Evolutionary conservation across 257 asterid genomes (phyloP).

Genomic region (Cynanchum wilfordii): DNA sequence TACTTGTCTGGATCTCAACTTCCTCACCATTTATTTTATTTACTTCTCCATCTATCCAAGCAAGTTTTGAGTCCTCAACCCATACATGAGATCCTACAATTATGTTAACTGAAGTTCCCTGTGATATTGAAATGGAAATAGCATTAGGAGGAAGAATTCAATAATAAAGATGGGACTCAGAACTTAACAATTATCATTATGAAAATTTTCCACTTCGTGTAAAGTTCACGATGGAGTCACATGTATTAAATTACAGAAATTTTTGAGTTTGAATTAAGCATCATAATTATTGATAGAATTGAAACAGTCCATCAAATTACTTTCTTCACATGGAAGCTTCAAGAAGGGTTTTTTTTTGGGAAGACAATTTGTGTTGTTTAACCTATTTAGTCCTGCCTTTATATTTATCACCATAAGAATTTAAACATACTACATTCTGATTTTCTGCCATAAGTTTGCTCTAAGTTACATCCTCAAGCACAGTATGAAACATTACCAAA

Average conservation of each 20-base stretch:
- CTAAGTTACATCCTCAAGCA: not conserved
- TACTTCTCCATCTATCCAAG: constrained; percentile 89
- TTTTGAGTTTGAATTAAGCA: not conserved
- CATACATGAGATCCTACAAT: constrained; percentile 93
- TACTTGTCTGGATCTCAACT: constrained; percentile 61
- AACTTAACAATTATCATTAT: not conserved
- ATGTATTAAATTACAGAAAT: not conserved
- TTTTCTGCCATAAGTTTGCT: not conserved
- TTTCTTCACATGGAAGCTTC: not conserved
- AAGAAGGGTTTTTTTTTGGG: not conserved
- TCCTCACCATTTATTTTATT: constrained; percentile 64
- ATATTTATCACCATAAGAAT: not conserved
- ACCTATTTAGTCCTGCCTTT: not conserved
- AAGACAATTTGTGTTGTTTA: not conserved
- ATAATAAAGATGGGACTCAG: constrained; percentile 2
- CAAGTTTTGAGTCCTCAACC: constrained; percentile 68
- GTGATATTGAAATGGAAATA: constrained; percentile 20
- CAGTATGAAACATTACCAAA: not conserved
- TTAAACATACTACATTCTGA: not conserved
- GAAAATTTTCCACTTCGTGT: not conserved
- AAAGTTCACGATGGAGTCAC: not conserved
- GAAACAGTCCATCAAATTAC: not conserved
- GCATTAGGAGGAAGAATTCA: constrained; percentile 4
- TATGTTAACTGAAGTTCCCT: constrained; percentile 89
- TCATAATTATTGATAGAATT: not conserved